Evolutionary conservation across 495 filamentous ascomycete species (phyloP).

Genomic region (Aspergillus sparsus): DNA sequence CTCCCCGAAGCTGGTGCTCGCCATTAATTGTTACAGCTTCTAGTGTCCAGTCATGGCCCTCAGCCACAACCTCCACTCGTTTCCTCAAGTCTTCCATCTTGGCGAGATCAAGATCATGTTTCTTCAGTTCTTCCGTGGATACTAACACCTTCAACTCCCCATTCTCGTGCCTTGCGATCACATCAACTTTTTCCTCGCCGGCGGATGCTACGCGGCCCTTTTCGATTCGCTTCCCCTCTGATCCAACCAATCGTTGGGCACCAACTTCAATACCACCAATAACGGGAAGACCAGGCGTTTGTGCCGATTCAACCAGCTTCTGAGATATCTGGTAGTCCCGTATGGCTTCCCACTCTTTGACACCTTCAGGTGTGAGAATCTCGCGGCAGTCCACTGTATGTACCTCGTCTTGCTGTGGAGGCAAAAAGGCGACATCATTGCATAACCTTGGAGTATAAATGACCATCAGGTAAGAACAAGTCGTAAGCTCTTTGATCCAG

Average conservation of each 20-base stretch:
- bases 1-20: constrained; percentile 51
- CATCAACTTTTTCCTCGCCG: constrained; percentile 49
- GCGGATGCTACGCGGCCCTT: constrained; percentile 47
- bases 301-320: constrained; percentile 38
- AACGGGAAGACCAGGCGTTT: constrained; percentile 37
- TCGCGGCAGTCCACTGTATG: constrained; percentile 76
- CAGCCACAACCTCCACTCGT: constrained; percentile 46
- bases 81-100: constrained; percentile 64
- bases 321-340: constrained; percentile 47
- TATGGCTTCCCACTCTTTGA: constrained; percentile 56
- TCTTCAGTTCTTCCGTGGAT: constrained; percentile 63
- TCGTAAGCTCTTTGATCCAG: constrained; percentile 93
- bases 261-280: constrained; percentile 64
- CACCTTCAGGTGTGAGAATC: constrained; percentile 61
- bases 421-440: constrained; percentile 87
- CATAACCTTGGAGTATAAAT: constrained; percentile 92
- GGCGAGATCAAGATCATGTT: constrained; percentile 68
- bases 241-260: constrained; percentile 56
- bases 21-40: constrained; percentile 49
- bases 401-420: constrained; percentile 76
- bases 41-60: constrained; percentile 50
- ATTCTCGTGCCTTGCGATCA: constrained; percentile 57
- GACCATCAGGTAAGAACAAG: constrained; percentile 93
- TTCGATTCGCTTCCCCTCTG: constrained; percentile 56
- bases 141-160: constrained; percentile 51